Percentiles rank a stretch among this genome's conserved stretches.
These are phyloP conservation scores for Calonectria honghensis DNA, from an alignment of 2,329 filamentous ascomycete species.

Conservation along the genomic window DNA sequence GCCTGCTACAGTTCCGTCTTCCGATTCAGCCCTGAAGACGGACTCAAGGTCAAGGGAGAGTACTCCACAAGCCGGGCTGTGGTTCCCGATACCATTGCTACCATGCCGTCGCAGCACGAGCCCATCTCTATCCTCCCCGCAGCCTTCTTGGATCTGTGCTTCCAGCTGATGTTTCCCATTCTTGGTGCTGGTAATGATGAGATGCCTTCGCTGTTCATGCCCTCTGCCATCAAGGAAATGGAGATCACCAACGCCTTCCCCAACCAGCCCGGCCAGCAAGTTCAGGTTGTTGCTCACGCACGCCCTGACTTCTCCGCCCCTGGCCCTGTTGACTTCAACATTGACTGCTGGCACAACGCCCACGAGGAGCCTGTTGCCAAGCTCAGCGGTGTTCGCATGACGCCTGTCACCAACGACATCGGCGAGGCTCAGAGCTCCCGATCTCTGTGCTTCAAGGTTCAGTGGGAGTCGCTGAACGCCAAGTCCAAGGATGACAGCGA, in stretches of 20 bases:
- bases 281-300: conserved; percentile 55
- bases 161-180: conserved; percentile 64
- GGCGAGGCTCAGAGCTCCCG: conserved; percentile 47
- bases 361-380: conserved; percentile 58
- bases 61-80: conserved; percentile 55
- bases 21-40: conserved; percentile 37
- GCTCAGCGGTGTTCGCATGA: conserved; percentile 62
- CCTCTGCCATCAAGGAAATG: conserved; percentile 57
- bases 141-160: conserved; percentile 66
- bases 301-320: conserved; percentile 47
- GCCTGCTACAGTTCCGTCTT: conserved; percentile 55
- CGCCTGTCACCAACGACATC: conserved; percentile 62
- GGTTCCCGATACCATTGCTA: conserved; percentile 64
- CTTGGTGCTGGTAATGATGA: conserved; percentile 58
- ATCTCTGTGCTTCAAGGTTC: conserved; percentile 65
- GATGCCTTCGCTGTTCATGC: conserved; percentile 62
- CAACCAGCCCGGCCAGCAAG: conserved; percentile 53
- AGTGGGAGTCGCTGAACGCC: conserved; percentile 63
- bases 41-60: conserved; percentile 43
- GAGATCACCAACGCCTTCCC: conserved; percentile 55
- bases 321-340: conserved; percentile 58
- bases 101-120: conserved; percentile 68
- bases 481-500: conserved; percentile 25
- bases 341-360: conserved; percentile 59
- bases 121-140: conserved; percentile 66